Evolutionary conservation across 108 stramenopile species (phyloP).

Genomic region (Cyclotella cryptica): DNA sequence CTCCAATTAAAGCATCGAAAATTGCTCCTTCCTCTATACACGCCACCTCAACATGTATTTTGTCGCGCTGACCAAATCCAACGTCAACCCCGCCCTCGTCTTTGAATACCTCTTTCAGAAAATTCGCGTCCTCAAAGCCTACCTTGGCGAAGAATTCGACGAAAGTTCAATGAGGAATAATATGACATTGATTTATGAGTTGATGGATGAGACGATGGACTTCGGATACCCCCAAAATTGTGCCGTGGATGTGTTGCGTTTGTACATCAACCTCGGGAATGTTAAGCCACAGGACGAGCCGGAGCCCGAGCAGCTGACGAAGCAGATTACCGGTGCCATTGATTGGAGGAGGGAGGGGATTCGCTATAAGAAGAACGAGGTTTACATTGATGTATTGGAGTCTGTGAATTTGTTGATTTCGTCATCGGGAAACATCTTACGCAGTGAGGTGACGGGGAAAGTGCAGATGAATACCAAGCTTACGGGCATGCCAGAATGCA

Average conservation of each 20-base stretch:
- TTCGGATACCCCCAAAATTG: constrained; percentile 99
- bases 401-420: constrained; percentile 94
- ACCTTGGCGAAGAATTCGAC: constrained; percentile 97
- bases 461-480: constrained; percentile 98
- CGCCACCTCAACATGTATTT: constrained; percentile 98
- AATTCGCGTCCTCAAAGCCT: constrained; percentile 94
- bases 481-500: constrained; percentile 98
- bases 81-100: constrained; percentile 97
- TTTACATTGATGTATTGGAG: constrained; percentile 99
- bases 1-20: constrained; percentile 96
- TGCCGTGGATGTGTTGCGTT: constrained; percentile 95
- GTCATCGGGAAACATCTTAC: constrained; percentile 87
- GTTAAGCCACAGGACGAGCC: constrained; percentile 80
- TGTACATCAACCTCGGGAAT: constrained; percentile 98
- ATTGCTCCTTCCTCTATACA: constrained; percentile 96
- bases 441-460: constrained; percentile 95
- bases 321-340: constrained; percentile 98
- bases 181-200: constrained; percentile 99
- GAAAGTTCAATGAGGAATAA: constrained; percentile 96
- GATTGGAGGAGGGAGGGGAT: constrained; percentile 99
- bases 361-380: constrained; percentile 99
- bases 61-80: constrained; percentile 96
- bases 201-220: constrained; percentile 99
- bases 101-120: constrained; percentile 97
- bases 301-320: constrained; percentile 84